Evolutionary conservation across 179 eudicot genomes (phyloP), one percentile per base, ranked within the genome.

Genomic region (Amaranthus tricolor): DNA sequence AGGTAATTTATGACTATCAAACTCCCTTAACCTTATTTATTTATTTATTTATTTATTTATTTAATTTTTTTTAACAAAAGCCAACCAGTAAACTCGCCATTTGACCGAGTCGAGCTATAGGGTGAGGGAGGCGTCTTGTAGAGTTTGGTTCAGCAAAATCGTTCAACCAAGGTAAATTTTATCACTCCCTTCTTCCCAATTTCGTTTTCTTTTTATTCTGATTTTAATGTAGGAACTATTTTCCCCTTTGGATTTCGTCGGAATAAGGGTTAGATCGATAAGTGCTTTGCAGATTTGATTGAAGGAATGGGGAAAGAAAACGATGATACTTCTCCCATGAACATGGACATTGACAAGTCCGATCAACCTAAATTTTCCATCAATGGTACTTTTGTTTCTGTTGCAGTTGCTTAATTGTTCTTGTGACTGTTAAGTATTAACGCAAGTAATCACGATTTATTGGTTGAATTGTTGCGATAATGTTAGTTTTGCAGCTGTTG

Each of bases 301-400:
- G 62, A 45, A 31, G 53, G 12, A 56, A 91, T 90, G 98, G 89
- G 83, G 70, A 92, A 91, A 71, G 88, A 82, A 54, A 81, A 71
- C 74, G 85, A 80, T 12, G 60, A 43, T 16, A 63, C 59, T 53
- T 82, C 90, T 1, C 78, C 88, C 0, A 94, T 94, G 98, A 96
- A 94, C 24, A 82, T 94, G 75, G 96, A 94, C 71, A 80, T 77
- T 62, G 80, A 74, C 44, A 84, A 79, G 7, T 62, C 85, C 47
- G 92, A 93, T 88, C 90, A 81, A 77, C 90, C 88, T 13, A 94
- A 89, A 68, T 94, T 90, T 80, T 92, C 96, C 5, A 83, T 94
- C 78, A 87, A 88, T 77, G 97, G 98, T 94, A 62, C 7, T 40
- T 40, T 67, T 6, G 0, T 4, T n/a, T 50, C 50, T 10, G 57